These are phyloP conservation scores for Penicillium waksmanii DNA, from an alignment of 495 filamentous ascomycete genomes.

Conservation along the genomic window DNA sequence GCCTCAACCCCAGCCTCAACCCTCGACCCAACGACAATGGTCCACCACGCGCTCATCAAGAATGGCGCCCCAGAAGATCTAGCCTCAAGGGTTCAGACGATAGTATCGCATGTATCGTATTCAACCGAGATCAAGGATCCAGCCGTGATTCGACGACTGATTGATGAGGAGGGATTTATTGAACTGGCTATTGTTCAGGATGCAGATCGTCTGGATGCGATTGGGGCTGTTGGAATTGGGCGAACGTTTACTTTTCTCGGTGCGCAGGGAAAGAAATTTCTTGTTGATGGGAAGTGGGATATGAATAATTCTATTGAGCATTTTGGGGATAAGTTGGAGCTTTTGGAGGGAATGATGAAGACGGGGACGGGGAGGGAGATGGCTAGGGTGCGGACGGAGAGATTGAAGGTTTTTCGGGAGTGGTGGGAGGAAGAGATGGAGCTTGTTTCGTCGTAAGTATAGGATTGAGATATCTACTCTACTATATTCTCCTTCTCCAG, in stretches of 20 bases:
- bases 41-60: conserved; percentile 60
- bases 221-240: conserved; percentile 83
- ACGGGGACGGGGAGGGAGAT: conserved; percentile 70
- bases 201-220: conserved; percentile 86
- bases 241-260: conserved; percentile 78
- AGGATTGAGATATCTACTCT: background rate
- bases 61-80: conserved; percentile 57
- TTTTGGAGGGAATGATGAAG: conserved; percentile 81
- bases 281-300: conserved; percentile 40
- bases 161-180: conserved; percentile 56
- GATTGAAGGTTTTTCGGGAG: conserved; percentile 62
- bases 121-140: conserved; percentile 70
- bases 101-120: conserved; percentile 77
- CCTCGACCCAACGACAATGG: conserved; percentile 53
- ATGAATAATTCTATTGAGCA: conserved; percentile 71
- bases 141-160: conserved; percentile 48
- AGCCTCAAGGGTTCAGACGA: conserved; percentile 64
- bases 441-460: conserved; percentile 7
- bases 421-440: conserved; percentile 76
- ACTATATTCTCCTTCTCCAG: background rate
- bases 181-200: conserved; percentile 89
- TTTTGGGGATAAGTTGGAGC: conserved; percentile 78
- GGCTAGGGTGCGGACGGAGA: conserved; percentile 65
- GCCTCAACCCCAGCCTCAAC: conserved; percentile 1
- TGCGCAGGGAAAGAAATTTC: conserved; percentile 51